Conservation (phyloP, 805 yeast genomes). For the Saccharomycopsis oosterbeekiorum region DNA sequence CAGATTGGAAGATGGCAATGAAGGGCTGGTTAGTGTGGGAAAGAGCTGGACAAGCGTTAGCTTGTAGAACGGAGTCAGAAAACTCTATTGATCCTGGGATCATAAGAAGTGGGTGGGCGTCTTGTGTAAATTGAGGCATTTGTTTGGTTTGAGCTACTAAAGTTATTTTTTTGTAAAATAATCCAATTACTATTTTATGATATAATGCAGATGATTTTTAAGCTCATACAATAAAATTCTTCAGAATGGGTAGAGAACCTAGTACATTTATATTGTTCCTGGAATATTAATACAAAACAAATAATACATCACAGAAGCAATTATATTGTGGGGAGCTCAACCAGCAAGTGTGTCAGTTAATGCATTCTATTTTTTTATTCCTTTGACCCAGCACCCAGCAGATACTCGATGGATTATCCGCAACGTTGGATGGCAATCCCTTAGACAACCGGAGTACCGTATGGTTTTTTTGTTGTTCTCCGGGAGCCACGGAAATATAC, state of each 20-base stretch:
- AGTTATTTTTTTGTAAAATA: neutral
- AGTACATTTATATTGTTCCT: no score
- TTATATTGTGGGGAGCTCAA: neutral
- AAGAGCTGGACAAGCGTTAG: slow-evolving; percentile 74
- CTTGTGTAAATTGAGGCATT: slow-evolving; percentile 17
- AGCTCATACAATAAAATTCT: no score
- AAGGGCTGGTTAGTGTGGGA: slow-evolving; percentile 90
- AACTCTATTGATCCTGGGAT: slow-evolving; percentile 87
- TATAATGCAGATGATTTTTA: no score
- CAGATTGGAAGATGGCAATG: slow-evolving; percentile 58
- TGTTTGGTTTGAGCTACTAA: neutral
- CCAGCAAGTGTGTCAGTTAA: no score
- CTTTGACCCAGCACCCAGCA: neutral
- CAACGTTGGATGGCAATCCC: no score
- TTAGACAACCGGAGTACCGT: no score
- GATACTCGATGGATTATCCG: neutral
- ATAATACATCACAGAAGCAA: neutral
- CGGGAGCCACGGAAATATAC: no score
- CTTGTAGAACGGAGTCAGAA: slow-evolving; percentile 65
- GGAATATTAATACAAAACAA: no score
- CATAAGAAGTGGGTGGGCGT: slow-evolving; percentile 29
- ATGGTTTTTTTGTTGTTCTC: no score
- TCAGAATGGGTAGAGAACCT: no score
- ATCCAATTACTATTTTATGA: no score
- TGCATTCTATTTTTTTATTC: neutral